phyloP scores from a whole-genome alignment of 306 rosid species.

The Citrullus amarus region DNA sequence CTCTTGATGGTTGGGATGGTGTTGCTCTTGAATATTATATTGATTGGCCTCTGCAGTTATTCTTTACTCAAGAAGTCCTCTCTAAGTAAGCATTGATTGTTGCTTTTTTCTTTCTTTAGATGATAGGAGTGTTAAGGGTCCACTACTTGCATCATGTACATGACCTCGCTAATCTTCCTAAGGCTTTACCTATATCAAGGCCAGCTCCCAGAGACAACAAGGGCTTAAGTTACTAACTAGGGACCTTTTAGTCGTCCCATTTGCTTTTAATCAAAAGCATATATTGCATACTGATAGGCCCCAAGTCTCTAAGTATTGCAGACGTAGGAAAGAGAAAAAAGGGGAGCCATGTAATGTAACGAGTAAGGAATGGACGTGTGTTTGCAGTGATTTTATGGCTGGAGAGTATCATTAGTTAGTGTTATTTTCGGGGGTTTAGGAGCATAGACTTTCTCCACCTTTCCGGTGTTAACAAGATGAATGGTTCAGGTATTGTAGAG shows the following conservation, averaged over 20 bases:
- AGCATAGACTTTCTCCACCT: neutral
- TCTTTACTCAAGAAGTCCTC: slow-evolving; percentile 90
- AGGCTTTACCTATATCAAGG: neutral
- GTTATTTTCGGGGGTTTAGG: neutral
- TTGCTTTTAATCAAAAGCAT: neutral
- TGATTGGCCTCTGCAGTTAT: slow-evolving; percentile 98
- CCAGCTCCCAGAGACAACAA: neutral
- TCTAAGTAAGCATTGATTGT: slow-evolving; percentile 52
- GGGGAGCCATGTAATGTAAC: too few relatives aligned
- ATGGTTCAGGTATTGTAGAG: slow-evolving; percentile 58
- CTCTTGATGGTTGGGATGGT: slow-evolving; percentile 91
- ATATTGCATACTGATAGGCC: too few relatives aligned
- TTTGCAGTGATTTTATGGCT: neutral
- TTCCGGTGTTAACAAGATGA: slow-evolving; percentile 9
- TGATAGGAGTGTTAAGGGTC: neutral
- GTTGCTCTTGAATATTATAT: slow-evolving; percentile 86
- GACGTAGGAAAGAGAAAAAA: too few relatives aligned
- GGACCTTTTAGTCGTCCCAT: neutral
- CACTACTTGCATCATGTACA: neutral
- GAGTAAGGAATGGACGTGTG: too few relatives aligned
- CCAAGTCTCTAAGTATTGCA: too few relatives aligned
- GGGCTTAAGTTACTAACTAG: neutral
- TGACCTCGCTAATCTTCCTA: neutral
- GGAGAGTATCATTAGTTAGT: neutral
- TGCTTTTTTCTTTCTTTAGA: neutral